Conservation (phyloP, 2,329 filamentous ascomycete species). For the Cercospora sp. region DNA sequence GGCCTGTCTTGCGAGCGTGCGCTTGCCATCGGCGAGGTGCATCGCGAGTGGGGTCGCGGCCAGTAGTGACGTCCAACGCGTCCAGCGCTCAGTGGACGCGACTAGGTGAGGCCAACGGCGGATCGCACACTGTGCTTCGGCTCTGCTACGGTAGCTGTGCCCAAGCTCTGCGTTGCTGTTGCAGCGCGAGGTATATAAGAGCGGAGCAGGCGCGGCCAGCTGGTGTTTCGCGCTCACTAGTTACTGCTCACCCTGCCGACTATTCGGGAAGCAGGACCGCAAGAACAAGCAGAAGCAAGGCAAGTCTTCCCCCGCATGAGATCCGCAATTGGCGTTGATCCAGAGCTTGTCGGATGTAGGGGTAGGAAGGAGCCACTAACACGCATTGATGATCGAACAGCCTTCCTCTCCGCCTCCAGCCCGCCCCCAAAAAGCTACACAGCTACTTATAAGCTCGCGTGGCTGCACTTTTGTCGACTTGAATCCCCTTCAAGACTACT, state of each 20-base stretch:
- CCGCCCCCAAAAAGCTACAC: conserved; percentile 13
- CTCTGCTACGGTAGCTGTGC: conserved; percentile 3
- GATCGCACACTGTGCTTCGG: not conserved
- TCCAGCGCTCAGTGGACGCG: conserved; percentile 7
- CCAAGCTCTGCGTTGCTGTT: not conserved
- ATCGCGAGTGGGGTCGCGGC: conserved; percentile 10
- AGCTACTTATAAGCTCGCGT: conserved; percentile 16
- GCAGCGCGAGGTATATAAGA: conserved; percentile 12
- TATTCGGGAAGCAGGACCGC: not conserved
- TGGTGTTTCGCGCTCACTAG: not conserved
- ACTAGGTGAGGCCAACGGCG: conserved; percentile 1
- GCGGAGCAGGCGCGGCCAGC: conserved; percentile 1
- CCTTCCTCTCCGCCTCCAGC: conserved; percentile 14
- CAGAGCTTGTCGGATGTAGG: conserved; percentile 16
- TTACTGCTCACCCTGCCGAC: not conserved
- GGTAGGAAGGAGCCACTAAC: conserved; percentile 14
- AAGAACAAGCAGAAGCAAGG: conserved; percentile 10
- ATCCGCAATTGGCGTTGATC: conserved; percentile 16
- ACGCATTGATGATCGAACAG: conserved; percentile 18
- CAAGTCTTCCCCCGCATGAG: conserved; percentile 17
- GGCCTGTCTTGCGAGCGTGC: conserved; percentile 3
- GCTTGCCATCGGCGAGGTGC: not conserved
- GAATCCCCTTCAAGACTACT: not conserved
- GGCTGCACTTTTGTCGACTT: not conserved
- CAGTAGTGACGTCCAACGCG: conserved; percentile 8